phyloP scores from a whole-genome alignment of 768 basidiomycete genomes.

The Psilocybe cubensis region DNA sequence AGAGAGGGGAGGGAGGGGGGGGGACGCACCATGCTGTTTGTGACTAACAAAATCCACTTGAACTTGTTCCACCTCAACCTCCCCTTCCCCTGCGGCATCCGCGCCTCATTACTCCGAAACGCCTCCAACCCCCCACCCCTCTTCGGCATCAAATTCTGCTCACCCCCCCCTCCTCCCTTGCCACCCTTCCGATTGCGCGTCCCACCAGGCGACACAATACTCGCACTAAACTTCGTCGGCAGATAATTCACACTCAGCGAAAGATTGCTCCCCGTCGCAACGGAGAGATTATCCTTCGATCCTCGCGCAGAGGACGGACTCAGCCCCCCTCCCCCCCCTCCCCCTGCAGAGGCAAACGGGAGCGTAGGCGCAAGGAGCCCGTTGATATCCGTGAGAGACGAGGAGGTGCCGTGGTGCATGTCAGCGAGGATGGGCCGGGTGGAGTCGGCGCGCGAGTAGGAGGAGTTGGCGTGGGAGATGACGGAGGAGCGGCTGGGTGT shows the following conservation, averaged over 20 bases:
- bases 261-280: slow-evolving; percentile 49
- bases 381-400: slow-evolving; percentile 30
- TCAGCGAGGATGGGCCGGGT: slow-evolving; percentile 51
- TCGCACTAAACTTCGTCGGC: slow-evolving; percentile 72
- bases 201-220: slow-evolving; percentile 31
- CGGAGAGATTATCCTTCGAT: slow-evolving; percentile 20
- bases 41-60: slow-evolving; percentile 77
- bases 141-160: slow-evolving; percentile 42
- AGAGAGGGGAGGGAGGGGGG: neutral
- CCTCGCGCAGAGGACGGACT: slow-evolving; percentile 11
- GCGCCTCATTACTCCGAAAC: slow-evolving; percentile 49
- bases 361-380: slow-evolving; percentile 40
- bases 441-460: slow-evolving; percentile 49
- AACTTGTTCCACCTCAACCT: slow-evolving; percentile 79
- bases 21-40: slow-evolving; percentile 53
- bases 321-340: too few relatives aligned
- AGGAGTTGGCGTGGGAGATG: slow-evolving; percentile 33
- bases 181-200: slow-evolving; percentile 29
- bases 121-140: slow-evolving; percentile 74
- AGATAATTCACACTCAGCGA: slow-evolving; percentile 74
- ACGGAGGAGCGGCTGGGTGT: slow-evolving; percentile 42
- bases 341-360: slow-evolving; percentile 39
- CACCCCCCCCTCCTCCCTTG: neutral
- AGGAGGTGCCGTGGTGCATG: slow-evolving; percentile 17
- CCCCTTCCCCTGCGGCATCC: slow-evolving; percentile 47